phyloP scores from a whole-genome alignment of 805 yeast species.

The Cyberlindnera suaveolens region DNA sequence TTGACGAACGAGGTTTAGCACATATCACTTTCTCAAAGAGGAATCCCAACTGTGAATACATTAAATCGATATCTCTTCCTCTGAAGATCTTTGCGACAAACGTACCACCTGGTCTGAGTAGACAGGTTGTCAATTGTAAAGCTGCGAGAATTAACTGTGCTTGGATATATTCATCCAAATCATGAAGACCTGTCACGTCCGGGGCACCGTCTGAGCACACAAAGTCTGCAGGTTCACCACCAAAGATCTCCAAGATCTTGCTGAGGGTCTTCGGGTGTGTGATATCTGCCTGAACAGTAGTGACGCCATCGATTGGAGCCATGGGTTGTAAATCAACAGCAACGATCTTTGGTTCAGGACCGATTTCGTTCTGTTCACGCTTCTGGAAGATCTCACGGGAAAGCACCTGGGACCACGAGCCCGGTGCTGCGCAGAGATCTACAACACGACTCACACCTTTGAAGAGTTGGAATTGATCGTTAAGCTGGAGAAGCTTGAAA shows the following conservation, averaged over 20 bases:
- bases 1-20: conserved; percentile 92
- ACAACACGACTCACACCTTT: conserved; percentile 76
- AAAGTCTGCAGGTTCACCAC: conserved; percentile 90
- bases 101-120: conserved; percentile 82
- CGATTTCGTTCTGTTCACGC: conserved; percentile 23
- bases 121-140: conserved; percentile 82
- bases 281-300: conserved; percentile 90
- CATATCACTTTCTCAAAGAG: conserved; percentile 84
- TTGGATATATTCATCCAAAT: conserved; percentile 93
- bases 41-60: conserved; percentile 87
- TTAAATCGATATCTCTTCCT: conserved; percentile 90
- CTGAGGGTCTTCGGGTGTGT: conserved; percentile 89
- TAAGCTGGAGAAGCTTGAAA: conserved; percentile 82
- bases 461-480: conserved; percentile 81
- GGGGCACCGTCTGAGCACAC: conserved; percentile 99
- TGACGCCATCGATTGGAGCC: conserved; percentile 92
- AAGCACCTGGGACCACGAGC: conserved; percentile 96
- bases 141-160: conserved; percentile 92
- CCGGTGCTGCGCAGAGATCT: conserved; percentile 97
- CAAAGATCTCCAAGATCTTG: conserved; percentile 72
- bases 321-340: conserved; percentile 97
- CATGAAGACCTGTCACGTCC: conserved; percentile 96
- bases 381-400: conserved; percentile 57
- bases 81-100: conserved; percentile 96
- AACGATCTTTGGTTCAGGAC: conserved; percentile 68